Evolutionary conservation across 164 flowering plant species (phyloP).

Genomic region (Platanus orientalis): DNA sequence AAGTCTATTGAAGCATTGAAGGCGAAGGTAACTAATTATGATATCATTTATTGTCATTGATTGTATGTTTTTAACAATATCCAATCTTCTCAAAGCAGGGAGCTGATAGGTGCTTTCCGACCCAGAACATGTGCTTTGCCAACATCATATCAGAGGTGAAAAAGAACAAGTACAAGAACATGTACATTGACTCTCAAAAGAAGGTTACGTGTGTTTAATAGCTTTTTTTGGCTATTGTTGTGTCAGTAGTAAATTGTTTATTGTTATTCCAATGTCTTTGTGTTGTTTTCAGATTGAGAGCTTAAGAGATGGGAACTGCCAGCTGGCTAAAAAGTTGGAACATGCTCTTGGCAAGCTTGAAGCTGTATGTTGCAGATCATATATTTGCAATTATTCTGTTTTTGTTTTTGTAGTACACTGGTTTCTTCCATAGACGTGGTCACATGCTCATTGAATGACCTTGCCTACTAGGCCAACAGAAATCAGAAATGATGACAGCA

Average conservation of each 20-base stretch:
- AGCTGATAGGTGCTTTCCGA: neutral
- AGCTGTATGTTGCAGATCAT: constrained; percentile 27
- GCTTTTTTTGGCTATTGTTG: neutral
- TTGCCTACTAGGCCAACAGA: neutral
- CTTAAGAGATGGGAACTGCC: constrained; percentile 30
- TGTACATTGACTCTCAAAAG: constrained; percentile 39
- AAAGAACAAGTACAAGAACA: constrained; percentile 22
- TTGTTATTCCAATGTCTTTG: neutral
- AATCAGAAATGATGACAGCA: neutral
- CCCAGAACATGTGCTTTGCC: neutral
- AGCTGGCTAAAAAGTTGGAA: constrained; percentile 34
- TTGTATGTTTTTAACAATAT: neutral
- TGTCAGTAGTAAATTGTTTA: neutral
- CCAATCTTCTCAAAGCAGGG: constrained; percentile 12
- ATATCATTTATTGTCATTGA: neutral
- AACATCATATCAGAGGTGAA: constrained; percentile 9
- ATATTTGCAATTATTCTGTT: neutral
- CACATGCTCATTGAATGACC: neutral
- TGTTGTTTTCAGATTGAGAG: constrained; percentile 30
- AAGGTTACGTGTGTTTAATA: constrained; percentile 27
- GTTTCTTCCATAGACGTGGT: neutral
- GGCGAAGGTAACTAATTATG: constrained; percentile 20
- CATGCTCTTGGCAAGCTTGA: constrained; percentile 32
- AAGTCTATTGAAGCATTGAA: constrained; percentile 17
- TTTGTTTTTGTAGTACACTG: neutral